A percentile compares a stretch with the other conserved stretches of the same genome.
Conservation (phyloP, 169 alveolate species). For the Plasmodium cynomolgi region DNA sequence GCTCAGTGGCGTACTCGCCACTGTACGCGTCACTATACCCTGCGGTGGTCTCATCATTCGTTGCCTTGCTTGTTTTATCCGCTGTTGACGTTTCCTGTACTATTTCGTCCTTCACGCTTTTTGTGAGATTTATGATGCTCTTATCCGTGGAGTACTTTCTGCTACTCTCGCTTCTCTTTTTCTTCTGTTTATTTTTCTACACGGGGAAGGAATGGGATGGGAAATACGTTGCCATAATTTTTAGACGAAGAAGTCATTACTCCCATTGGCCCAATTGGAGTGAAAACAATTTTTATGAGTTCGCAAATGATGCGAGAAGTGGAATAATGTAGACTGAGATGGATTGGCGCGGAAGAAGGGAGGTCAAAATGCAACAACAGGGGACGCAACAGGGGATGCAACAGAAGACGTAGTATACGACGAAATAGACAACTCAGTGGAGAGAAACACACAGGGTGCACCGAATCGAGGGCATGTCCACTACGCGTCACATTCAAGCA, state of each 20-base stretch:
- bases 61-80: not conserved
- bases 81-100: not conserved
- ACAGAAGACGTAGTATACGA: not conserved
- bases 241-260: not conserved
- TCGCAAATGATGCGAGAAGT: not conserved
- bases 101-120: conserved; percentile 8
- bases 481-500: not conserved
- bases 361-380: not conserved
- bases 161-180: conserved; percentile 10
- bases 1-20: not conserved
- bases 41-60: not conserved
- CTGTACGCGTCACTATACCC: not conserved
- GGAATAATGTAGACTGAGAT: not conserved
- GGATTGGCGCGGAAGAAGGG: not conserved
- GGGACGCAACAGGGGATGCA: not conserved
- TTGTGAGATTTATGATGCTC: conserved; percentile 7
- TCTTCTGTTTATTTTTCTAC: conserved; percentile 49
- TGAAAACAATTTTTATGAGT: not conserved
- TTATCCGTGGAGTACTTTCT: conserved; percentile 39
- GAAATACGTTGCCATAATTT: not conserved
- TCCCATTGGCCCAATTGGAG: not conserved
- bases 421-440: not conserved
- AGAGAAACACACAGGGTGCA: not conserved
- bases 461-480: not conserved
- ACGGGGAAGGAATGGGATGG: not conserved